Evolutionary conservation across 1,284 basidiomycete species (phyloP).

Genomic region (Ustilago loliicola): DNA sequence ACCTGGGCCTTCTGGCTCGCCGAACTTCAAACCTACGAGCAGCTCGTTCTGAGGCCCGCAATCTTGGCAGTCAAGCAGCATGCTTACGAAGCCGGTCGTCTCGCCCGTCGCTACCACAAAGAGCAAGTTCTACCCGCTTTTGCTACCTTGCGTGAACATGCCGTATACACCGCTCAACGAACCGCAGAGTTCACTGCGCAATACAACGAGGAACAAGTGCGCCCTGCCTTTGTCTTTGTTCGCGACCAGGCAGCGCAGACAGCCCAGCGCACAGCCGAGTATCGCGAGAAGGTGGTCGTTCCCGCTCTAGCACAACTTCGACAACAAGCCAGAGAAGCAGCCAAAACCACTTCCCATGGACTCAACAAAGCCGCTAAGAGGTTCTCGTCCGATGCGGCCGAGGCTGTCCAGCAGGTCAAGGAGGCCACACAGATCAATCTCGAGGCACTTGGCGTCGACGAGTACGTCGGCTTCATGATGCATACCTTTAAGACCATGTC

Average conservation of each 20-base stretch:
- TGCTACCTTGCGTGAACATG: slow-evolving; percentile 27
- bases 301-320: slow-evolving; percentile 19
- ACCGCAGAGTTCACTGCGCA: slow-evolving; percentile 17
- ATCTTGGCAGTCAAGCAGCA: slow-evolving; percentile 20
- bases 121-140: slow-evolving; percentile 25
- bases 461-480: slow-evolving; percentile 41
- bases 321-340: slow-evolving; percentile 28
- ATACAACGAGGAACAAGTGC: slow-evolving; percentile 19
- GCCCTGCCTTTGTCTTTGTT: slow-evolving; percentile 18
- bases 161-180: slow-evolving; percentile 18
- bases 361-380: slow-evolving; percentile 38
- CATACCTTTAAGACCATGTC: slow-evolving; percentile 15
- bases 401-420: slow-evolving; percentile 34
- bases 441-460: slow-evolving; percentile 34
- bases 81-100: slow-evolving; percentile 29
- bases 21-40: slow-evolving; percentile 26
- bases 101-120: slow-evolving; percentile 25
- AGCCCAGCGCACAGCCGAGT: slow-evolving; percentile 18
- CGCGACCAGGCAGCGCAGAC: slow-evolving; percentile 25
- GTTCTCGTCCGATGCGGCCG: slow-evolving; percentile 28
- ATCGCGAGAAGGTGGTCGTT: slow-evolving; percentile 25
- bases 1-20: slow-evolving; percentile 43
- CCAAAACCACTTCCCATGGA: slow-evolving; percentile 25
- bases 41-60: slow-evolving; percentile 19
- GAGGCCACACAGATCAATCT: slow-evolving; percentile 26